These are phyloP conservation scores for Globisporangium lucens DNA, from an alignment of 352 stramenopile species.

Conservation along the genomic window DNA sequence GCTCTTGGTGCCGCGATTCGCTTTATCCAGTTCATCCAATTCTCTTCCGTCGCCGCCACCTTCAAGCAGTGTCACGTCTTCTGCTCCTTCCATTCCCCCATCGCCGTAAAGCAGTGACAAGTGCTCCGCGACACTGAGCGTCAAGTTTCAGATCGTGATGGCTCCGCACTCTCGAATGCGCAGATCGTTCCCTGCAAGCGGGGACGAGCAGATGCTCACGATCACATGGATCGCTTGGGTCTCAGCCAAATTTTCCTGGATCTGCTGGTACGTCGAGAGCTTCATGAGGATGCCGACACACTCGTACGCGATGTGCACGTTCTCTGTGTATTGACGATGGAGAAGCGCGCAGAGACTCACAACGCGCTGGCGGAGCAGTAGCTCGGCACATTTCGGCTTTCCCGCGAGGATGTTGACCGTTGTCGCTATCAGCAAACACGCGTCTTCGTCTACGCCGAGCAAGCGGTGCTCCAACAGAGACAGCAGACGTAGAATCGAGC, in stretches of 20 bases:
- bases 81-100: constrained; percentile 16
- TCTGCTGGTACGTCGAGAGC: constrained; percentile 68
- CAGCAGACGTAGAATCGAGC: constrained; percentile 34
- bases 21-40: background rate
- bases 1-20: background rate
- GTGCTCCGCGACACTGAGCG: constrained; percentile 60
- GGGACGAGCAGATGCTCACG: constrained; percentile 48
- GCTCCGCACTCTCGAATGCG: constrained; percentile 52
- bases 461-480: constrained; percentile 45
- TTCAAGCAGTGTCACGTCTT: constrained; percentile 6
- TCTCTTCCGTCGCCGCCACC: constrained; percentile 11
- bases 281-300: constrained; percentile 50
- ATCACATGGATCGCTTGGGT: constrained; percentile 64
- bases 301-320: constrained; percentile 35
- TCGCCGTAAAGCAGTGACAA: constrained; percentile 53
- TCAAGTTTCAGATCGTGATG: constrained; percentile 64
- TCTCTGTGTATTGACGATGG: constrained; percentile 35
- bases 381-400: constrained; percentile 44
- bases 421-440: constrained; percentile 38
- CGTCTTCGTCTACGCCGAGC: constrained; percentile 33
- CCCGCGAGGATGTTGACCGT: constrained; percentile 48
- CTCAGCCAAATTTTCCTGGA: constrained; percentile 47
- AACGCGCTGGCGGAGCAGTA: constrained; percentile 41
- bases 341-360: constrained; percentile 59
- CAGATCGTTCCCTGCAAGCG: constrained; percentile 13